phyloP scores from a whole-genome alignment of 2,329 filamentous ascomycete species.

The Fusarium zealandicum region DNA sequence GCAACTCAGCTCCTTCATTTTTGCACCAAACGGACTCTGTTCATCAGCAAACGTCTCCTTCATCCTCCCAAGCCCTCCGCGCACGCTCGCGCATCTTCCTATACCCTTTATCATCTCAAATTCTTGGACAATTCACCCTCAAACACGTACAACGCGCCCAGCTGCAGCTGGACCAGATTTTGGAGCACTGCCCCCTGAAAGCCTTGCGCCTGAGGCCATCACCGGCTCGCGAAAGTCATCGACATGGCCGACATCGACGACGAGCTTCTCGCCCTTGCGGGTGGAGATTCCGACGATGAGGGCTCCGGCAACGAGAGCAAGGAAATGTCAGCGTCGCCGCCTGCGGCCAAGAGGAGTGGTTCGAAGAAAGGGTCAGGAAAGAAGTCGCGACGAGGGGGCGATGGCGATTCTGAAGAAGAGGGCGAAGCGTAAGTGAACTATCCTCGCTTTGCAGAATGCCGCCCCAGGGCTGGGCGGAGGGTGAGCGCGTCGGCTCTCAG shows the following conservation, averaged over 20 bases:
- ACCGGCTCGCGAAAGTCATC: constrained; percentile 6
- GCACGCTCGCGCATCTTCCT: constrained; percentile 9
- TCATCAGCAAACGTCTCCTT: constrained; percentile 23
- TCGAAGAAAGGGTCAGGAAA: constrained; percentile 48
- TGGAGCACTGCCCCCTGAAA: constrained; percentile 18
- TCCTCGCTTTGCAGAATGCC: not conserved
- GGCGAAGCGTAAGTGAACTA: constrained; percentile 51
- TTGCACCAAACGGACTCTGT: constrained; percentile 19
- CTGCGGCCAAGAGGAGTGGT: constrained; percentile 47
- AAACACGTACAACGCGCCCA: constrained; percentile 27
- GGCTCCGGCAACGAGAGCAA: constrained; percentile 61
- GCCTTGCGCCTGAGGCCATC: constrained; percentile 11
- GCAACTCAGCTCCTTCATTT: constrained; percentile 22
- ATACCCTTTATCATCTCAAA: constrained; percentile 5
- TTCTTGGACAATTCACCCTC: not conserved
- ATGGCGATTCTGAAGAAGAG: constrained; percentile 69
- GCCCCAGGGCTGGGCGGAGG: not conserved
- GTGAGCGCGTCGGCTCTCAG: not conserved
- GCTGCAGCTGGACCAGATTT: not conserved
- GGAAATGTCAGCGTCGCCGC: constrained; percentile 62
- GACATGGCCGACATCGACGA: constrained; percentile 90
- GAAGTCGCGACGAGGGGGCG: constrained; percentile 56
- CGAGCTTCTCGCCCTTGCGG: constrained; percentile 91
- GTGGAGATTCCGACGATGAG: constrained; percentile 73
- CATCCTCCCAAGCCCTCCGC: constrained; percentile 14